phyloP scores from a whole-genome alignment of 2,329 filamentous ascomycete genomes.

The Aspergillus carbonarius region DNA sequence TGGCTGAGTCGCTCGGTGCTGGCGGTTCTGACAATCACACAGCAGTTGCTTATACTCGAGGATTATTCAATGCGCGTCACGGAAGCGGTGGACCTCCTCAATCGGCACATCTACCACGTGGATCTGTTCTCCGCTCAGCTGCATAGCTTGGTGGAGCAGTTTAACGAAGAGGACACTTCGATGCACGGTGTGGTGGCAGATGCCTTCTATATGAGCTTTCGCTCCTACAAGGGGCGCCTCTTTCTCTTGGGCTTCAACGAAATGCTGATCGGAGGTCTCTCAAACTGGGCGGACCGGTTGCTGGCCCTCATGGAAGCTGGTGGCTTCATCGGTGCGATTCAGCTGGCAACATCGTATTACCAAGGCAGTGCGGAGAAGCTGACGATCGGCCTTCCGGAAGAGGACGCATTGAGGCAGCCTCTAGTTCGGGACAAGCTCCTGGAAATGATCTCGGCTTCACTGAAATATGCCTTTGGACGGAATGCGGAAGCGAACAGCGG shows the following conservation, averaged over 20 bases:
- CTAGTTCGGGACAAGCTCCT: constrained; percentile 86
- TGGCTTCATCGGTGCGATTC: constrained; percentile 91
- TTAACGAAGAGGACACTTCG: constrained; percentile 80
- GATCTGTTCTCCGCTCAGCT: constrained; percentile 90
- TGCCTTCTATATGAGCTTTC: constrained; percentile 97
- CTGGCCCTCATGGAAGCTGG: constrained; percentile 94
- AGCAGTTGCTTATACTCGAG: constrained; percentile 87
- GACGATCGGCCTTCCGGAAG: constrained; percentile 88
- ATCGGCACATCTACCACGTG: constrained; percentile 87
- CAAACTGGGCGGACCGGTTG: constrained; percentile 94
- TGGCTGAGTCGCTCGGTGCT: constrained; percentile 95
- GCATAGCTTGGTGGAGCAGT: constrained; percentile 77
- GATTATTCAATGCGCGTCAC: constrained; percentile 87
- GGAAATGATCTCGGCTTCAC: constrained; percentile 88
- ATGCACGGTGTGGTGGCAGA: constrained; percentile 97
- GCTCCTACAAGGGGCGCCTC: constrained; percentile 87
- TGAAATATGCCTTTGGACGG: constrained; percentile 82
- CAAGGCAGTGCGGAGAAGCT: constrained; percentile 88
- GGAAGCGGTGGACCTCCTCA: constrained; percentile 87
- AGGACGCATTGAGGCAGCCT: constrained; percentile 69
- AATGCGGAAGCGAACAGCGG: constrained; percentile 48
- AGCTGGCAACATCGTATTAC: constrained; percentile 88
- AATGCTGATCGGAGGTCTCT: constrained; percentile 83
- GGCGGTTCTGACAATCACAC: constrained; percentile 88
- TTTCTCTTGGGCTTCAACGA: constrained; percentile 95